These are phyloP conservation scores for Podospora appendiculata DNA, from an alignment of 495 filamentous ascomycete genomes.

Conservation along the genomic window DNA sequence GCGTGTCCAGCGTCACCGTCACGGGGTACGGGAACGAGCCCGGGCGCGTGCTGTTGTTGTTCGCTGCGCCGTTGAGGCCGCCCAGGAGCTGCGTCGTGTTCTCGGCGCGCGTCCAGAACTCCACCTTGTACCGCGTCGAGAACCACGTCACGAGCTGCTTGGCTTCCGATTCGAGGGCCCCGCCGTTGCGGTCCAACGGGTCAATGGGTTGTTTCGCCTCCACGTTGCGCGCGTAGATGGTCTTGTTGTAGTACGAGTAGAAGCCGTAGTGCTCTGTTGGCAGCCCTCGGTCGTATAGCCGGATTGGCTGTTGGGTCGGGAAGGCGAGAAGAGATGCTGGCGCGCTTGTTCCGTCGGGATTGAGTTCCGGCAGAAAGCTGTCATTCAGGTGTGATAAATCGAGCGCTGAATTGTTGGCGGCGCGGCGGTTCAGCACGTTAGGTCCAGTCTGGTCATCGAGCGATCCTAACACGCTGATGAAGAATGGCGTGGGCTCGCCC, in stretches of 20 bases:
- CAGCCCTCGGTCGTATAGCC: constrained; percentile 75
- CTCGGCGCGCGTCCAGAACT: constrained; percentile 73
- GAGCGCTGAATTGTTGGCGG: background rate
- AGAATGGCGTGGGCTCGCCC: constrained; percentile 65
- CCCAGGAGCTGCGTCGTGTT: constrained; percentile 37
- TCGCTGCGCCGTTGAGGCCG: constrained; percentile 1
- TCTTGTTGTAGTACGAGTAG: constrained; percentile 85
- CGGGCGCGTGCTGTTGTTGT: constrained; percentile 35
- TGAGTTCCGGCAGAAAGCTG: constrained; percentile 53
- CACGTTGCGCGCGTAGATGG: constrained; percentile 55
- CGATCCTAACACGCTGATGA: constrained; percentile 43
- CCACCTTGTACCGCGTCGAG: constrained; percentile 77
- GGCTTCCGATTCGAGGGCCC: constrained; percentile 51
- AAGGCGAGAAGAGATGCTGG: constrained; percentile 61
- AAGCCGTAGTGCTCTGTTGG: constrained; percentile 86
- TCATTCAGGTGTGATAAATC: constrained; percentile 35
- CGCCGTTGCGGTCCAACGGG: constrained; percentile 55
- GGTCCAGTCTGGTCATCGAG: constrained; percentile 24
- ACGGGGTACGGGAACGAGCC: constrained; percentile 83
- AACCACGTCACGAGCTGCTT: constrained; percentile 68
- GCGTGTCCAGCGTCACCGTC: constrained; percentile 72
- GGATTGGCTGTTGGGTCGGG: constrained; percentile 67
- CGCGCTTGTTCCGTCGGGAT: constrained; percentile 62
- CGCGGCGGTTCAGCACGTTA: constrained; percentile 28
- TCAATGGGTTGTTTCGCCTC: constrained; percentile 38